Evolutionary conservation across 1,284 basidiomycete genomes (phyloP).

Genomic region (Boletellus sp.): DNA sequence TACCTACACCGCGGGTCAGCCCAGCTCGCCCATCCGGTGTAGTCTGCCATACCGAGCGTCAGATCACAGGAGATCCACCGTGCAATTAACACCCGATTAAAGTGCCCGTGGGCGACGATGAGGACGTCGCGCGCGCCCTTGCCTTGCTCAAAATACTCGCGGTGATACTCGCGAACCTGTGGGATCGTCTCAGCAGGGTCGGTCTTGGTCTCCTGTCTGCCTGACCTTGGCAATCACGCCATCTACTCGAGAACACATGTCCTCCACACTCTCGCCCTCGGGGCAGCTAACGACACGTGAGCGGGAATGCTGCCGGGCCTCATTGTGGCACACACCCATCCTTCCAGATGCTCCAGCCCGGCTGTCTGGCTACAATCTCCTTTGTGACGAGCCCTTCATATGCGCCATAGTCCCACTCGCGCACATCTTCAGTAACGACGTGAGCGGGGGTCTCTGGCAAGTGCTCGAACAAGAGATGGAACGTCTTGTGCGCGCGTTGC

Average conservation of each 20-base stretch:
- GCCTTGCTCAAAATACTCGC: constrained; percentile 64
- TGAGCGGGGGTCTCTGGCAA: constrained; percentile 49
- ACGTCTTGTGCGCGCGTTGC: constrained; percentile 79
- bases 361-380: constrained; percentile 68
- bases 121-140: constrained; percentile 66
- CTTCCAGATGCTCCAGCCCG: constrained; percentile 78
- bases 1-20: constrained; percentile 44
- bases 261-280: constrained; percentile 76
- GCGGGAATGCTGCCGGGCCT: not conserved
- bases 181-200: constrained; percentile 2
- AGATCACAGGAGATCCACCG: constrained; percentile 76
- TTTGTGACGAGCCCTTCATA: constrained; percentile 79
- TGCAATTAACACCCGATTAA: constrained; percentile 79
- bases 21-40: not conserved
- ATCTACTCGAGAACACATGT: constrained; percentile 81
- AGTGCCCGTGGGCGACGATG: constrained; percentile 80
- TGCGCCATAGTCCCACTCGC: constrained; percentile 89
- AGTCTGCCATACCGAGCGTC: constrained; percentile 47
- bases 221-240: constrained; percentile 62
- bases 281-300: constrained; percentile 59
- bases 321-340: constrained; percentile 57
- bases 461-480: constrained; percentile 73
- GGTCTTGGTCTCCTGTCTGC: not conserved
- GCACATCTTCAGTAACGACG: constrained; percentile 59
- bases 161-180: constrained; percentile 75